Evolutionary conservation across 1,284 basidiomycete genomes (phyloP).

Genomic region (Amylostereum areolatum): DNA sequence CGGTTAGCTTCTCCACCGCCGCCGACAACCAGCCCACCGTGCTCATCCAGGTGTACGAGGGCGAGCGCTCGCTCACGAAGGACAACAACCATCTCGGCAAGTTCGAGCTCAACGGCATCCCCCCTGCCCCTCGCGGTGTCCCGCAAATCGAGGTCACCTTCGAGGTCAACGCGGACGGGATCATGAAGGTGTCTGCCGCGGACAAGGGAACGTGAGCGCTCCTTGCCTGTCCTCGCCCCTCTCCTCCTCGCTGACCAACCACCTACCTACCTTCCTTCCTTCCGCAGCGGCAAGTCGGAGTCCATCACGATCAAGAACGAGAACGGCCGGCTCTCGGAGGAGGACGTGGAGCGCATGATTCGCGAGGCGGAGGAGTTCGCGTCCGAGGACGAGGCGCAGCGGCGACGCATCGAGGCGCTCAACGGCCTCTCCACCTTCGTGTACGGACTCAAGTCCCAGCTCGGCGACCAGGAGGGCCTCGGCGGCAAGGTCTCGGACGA

Average conservation of each 20-base stretch:
- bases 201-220: constrained; percentile 92
- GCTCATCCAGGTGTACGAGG: constrained; percentile 89
- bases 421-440: constrained; percentile 76
- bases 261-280: too few relatives aligned
- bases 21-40: constrained; percentile 94
- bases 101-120: constrained; percentile 91
- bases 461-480: constrained; percentile 83
- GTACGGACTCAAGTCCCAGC: constrained; percentile 82
- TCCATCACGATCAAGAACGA: constrained; percentile 87
- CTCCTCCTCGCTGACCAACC: constrained; percentile 1
- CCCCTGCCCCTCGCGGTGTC: constrained; percentile 91
- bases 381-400: constrained; percentile 79
- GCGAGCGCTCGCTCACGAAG: constrained; percentile 93
- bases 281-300: constrained; percentile 72
- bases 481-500: constrained; percentile 84
- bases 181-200: constrained; percentile 81
- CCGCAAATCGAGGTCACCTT: constrained; percentile 95
- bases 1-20: constrained; percentile 85
- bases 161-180: constrained; percentile 92
- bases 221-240: constrained; percentile 16
- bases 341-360: constrained; percentile 92
- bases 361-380: constrained; percentile 87
- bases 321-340: constrained; percentile 77
- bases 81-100: constrained; percentile 98
- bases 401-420: constrained; percentile 86